phyloP scores from a whole-genome alignment of 192 early-diverging fungal genomes.

The Chytriomyces hyalinus region DNA sequence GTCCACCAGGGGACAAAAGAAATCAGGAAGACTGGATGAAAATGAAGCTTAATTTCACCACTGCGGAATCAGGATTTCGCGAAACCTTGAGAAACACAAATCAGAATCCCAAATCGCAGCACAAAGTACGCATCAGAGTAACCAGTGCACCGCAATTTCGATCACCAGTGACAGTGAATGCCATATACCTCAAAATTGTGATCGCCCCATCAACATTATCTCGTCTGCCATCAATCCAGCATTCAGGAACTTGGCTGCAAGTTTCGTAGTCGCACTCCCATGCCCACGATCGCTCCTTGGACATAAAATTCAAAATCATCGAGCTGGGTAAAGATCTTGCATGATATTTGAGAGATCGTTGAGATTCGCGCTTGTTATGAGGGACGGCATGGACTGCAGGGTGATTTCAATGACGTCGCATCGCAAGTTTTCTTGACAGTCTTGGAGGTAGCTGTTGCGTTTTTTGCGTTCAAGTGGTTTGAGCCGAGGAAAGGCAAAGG shows the following conservation, averaged over 20 bases:
- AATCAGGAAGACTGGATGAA: conserved; percentile 17
- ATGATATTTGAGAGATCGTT: conserved; percentile 8
- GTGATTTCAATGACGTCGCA: conserved; percentile 10
- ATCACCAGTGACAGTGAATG: conserved; percentile 20
- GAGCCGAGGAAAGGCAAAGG: not conserved
- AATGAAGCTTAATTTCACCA: not conserved
- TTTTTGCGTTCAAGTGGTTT: not conserved
- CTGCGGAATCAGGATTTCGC: not conserved
- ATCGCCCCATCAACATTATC: not conserved
- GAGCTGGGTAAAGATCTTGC: not conserved
- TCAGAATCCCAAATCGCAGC: not conserved
- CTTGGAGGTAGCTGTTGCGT: conserved; percentile 13
- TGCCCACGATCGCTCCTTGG: conserved; percentile 11
- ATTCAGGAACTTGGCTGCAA: conserved; percentile 13
- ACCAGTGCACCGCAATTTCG: conserved; percentile 7
- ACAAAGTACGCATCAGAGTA: not conserved
- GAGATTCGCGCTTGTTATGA: conserved; percentile 7
- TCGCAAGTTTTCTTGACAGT: conserved; percentile 14
- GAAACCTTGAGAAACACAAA: not conserved
- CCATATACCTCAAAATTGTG: conserved; percentile 13
- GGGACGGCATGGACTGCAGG: not conserved
- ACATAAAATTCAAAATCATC: conserved; percentile 27
- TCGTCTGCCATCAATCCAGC: conserved; percentile 11
- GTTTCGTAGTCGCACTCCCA: conserved; percentile 14
- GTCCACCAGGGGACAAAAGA: conserved; percentile 27